Evolutionary conservation across 2,329 filamentous ascomycete species (phyloP), one percentile per base, ranked within the genome.

Genomic region (Phialemonium atrogriseum): DNA sequence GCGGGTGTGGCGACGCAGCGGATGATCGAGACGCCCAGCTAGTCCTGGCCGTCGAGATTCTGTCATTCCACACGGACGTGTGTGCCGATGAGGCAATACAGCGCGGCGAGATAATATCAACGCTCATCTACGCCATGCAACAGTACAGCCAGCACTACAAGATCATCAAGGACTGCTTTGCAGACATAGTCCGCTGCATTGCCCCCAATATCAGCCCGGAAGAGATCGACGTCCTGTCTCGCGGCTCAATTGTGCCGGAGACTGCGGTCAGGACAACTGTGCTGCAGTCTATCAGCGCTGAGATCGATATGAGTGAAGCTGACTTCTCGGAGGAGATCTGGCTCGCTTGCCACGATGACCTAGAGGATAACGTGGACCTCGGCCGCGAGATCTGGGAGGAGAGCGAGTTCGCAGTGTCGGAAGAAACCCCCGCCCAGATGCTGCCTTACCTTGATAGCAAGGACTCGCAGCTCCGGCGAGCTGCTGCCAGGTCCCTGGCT

Each of bases 341-440:
- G 87, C 69, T 98, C 24, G 84, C 84, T 25, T 89, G 80, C 48
- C 88, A 98, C 48, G 91, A 98, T 43, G 85, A 94, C 45, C 76
- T 86, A 13, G 76, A 82, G 25, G 88, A 96, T 52, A 96, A 96
- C 47, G 73, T 71, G 7, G 84, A 87, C 27, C 66, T 94, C 32
- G 89, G 84, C 6, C 73, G 70, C 31, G 84, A 89, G 10, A 94
- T 98, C 21, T 98, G 91, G 91, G 86, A 94, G 49, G 91, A 95
- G 49, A 94, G 89, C 51, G 81, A 76, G 7, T 81, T 96, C 38
- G 62, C 80, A 37, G 61, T 89, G 10, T 70, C 74, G 2, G 62
- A 73, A 13, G 68, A 80, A 6, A 72, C 84, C 7, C 76, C 84
- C 7, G 54, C 67, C 35, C 73, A 70, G 44, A 79, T 88, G 49